Conservation (phyloP, 73 alveolate genomes). For the Paramecium biaurelia region DNA sequence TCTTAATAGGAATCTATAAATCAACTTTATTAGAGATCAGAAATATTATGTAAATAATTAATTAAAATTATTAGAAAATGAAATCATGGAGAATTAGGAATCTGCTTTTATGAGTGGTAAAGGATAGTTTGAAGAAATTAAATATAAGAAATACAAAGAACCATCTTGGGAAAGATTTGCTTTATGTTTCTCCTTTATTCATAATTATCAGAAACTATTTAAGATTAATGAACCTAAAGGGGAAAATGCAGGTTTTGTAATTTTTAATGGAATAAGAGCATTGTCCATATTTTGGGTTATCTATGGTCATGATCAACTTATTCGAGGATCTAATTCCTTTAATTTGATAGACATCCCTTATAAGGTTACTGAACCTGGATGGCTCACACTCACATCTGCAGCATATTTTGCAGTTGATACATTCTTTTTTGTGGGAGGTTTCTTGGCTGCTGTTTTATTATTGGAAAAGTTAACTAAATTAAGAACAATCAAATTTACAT, state of each 20-base stretch:
- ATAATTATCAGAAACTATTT: conserved; percentile 15
- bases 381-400: conserved; percentile 16
- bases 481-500: neutral
- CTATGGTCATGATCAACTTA: conserved; percentile 53
- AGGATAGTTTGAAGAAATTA: neutral
- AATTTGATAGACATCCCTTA: neutral
- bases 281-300: conserved; percentile 59
- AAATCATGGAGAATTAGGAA: neutral
- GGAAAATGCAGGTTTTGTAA: conserved; percentile 16
- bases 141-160: neutral
- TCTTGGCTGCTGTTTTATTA: conserved; percentile 62
- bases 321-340: neutral
- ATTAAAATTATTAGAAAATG: neutral
- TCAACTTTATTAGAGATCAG: neutral
- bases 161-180: neutral
- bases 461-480: conserved; percentile 46
- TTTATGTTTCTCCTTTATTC: neutral
- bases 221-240: conserved; percentile 42
- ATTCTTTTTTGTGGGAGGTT: conserved; percentile 71
- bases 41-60: neutral
- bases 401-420: conserved; percentile 70
- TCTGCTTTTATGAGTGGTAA: conserved; percentile 6
- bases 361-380: neutral
- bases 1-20: neutral
- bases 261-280: conserved; percentile 63